Percentiles rank a stretch among this genome's conserved stretches.
phyloP scores from a whole-genome alignment of 306 rosid genomes.

The Quercus parvula region DNA sequence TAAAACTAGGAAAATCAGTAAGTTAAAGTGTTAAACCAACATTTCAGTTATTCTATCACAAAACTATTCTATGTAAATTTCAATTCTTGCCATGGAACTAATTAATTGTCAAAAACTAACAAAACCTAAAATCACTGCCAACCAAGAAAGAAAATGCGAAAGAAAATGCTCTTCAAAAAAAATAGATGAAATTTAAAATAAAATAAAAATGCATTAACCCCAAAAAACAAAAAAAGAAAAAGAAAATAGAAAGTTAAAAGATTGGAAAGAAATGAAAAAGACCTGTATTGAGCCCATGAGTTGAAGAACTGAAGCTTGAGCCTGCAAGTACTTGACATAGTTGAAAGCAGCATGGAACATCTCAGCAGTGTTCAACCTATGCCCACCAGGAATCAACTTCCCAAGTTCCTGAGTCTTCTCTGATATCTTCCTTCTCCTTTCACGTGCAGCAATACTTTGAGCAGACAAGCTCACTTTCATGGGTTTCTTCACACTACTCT shows the following conservation, averaged over 20 bases:
- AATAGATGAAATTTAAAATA: too few relatives aligned
- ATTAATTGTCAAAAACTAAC: too few relatives aligned
- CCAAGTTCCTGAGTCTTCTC: constrained; percentile 83
- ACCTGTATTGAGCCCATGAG: constrained; percentile 34
- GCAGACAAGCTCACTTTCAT: constrained; percentile 27
- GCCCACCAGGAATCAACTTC: constrained; percentile 68
- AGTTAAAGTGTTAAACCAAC: too few relatives aligned
- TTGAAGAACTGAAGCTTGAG: constrained; percentile 61
- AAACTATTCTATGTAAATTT: too few relatives aligned
- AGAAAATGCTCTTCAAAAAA: too few relatives aligned
- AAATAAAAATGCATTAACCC: too few relatives aligned
- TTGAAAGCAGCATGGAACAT: constrained; percentile 73
- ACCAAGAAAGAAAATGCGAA: too few relatives aligned
- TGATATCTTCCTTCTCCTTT: constrained; percentile 76
- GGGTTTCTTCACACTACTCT: not conserved
- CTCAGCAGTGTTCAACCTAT: constrained; percentile 86
- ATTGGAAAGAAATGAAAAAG: not conserved
- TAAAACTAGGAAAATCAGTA: too few relatives aligned
- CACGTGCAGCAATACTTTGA: constrained; percentile 73
- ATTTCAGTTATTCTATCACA: too few relatives aligned
- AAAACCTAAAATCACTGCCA: too few relatives aligned
- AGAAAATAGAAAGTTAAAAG: not conserved
- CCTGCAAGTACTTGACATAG: constrained; percentile 72
- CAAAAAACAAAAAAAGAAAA: not conserved
- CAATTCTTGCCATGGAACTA: too few relatives aligned